These are phyloP conservation scores for Xanthoconium stramineum DNA, from an alignment of 768 basidiomycete species.

Conservation along the genomic window DNA sequence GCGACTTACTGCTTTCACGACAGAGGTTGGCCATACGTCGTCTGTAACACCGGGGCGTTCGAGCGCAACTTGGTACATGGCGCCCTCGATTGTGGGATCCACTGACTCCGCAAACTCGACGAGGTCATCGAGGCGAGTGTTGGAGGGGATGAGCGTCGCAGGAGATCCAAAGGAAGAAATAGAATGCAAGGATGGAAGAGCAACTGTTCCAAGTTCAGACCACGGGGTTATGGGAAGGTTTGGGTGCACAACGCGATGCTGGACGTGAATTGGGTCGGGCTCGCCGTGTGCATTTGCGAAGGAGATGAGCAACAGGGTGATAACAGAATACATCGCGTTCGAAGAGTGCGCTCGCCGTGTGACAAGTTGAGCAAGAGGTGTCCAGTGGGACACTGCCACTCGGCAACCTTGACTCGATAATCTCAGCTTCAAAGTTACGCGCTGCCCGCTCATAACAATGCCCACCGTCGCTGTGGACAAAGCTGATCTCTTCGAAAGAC, in stretches of 20 bases:
- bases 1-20: constrained; percentile 47
- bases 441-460: constrained; percentile 43
- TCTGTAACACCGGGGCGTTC: constrained; percentile 43
- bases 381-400: constrained; percentile 13
- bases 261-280: constrained; percentile 13
- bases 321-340: constrained; percentile 8
- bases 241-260: constrained; percentile 34
- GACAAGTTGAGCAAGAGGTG: constrained; percentile 11
- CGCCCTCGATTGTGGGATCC: constrained; percentile 37
- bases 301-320: constrained; percentile 14
- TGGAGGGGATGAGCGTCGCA: constrained; percentile 36
- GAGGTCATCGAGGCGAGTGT: constrained; percentile 47
- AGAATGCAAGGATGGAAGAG: constrained; percentile 28
- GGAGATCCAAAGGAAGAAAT: constrained; percentile 34
- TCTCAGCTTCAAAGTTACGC: too few species aligned
- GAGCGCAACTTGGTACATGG: constrained; percentile 73
- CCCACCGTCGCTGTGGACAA: constrained; percentile 97
- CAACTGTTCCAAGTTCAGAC: constrained; percentile 26
- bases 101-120: constrained; percentile 40
- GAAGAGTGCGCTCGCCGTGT: constrained; percentile 3
- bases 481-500: constrained; percentile 84
- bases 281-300: constrained; percentile 12
- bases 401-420: neutral
- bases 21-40: constrained; percentile 30
- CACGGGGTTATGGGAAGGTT: constrained; percentile 25